Evolutionary conservation across 2,329 filamentous ascomycete genomes (phyloP).

Genomic region (Nemania bipapillata): DNA sequence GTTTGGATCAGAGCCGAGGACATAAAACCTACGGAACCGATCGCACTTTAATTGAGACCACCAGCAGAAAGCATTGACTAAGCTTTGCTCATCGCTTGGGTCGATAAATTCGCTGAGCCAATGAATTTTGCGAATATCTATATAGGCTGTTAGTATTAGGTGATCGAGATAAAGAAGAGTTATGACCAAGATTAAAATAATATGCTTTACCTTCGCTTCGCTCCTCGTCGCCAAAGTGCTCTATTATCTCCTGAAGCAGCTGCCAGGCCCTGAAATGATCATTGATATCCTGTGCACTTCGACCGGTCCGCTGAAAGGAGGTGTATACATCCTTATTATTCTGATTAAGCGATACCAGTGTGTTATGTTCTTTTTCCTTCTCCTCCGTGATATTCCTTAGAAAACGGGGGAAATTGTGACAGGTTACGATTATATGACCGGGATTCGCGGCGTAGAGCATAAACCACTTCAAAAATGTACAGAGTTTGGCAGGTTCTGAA

Average conservation of each 20-base stretch:
- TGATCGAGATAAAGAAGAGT: background rate
- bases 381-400: constrained; percentile 53
- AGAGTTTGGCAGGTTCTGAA: constrained; percentile 56
- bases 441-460: constrained; percentile 38
- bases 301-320: constrained; percentile 33
- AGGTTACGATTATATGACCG: constrained; percentile 52
- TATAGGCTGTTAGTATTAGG: too few species aligned
- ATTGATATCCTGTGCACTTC: constrained; percentile 41
- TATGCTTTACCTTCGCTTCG: constrained; percentile 44
- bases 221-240: constrained; percentile 50
- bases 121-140: constrained; percentile 53
- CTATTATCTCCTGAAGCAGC: constrained; percentile 47
- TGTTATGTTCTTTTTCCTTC: constrained; percentile 46
- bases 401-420: constrained; percentile 52
- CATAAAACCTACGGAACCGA: constrained; percentile 64
- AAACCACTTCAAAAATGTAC: constrained; percentile 57
- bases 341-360: constrained; percentile 35
- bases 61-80: constrained; percentile 71
- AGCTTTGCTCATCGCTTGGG: constrained; percentile 69
- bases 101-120: constrained; percentile 63
- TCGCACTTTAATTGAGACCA: constrained; percentile 65
- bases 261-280: constrained; percentile 41
- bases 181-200: background rate
- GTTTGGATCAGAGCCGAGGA: constrained; percentile 61
- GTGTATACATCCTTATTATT: constrained; percentile 31